Evolutionary conservation across 139 green algal genomes (phyloP), one percentile per base, ranked within the genome.

Genomic region (Picochlorum costavermella): DNA sequence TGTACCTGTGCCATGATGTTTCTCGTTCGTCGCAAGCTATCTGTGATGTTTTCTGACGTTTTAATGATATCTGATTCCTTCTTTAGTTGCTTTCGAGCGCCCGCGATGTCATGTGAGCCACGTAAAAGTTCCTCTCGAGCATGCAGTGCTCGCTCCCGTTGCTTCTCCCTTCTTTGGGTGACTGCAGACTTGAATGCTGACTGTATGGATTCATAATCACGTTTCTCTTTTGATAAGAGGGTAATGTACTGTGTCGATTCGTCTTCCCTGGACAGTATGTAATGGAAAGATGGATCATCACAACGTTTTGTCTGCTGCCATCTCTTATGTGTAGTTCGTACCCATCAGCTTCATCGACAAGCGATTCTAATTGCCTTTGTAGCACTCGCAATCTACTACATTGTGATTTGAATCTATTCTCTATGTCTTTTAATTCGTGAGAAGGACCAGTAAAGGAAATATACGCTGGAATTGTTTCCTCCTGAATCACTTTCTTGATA

Each of bases 311-410:
- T 23, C 20, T 23, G 20, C 20, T 23, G 20, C 20, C 20, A 23
- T 23, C 20, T 23, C 20, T 23, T 0, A 23, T 23, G 20, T 23
- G 20, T 23, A 23, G 20, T 23, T 23, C 77, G 67, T 68, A 90
- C 86, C 78, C 85, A 58, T 94, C 87, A 60, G 88, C 77, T 63
- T 94, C 87, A 45, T 94, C 84, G 8, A 79, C 75, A 6, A 88
- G 58, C 13, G 83, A 61, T 50, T 90, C 75, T 6, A 94, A 58
- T 46, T 92, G 79, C 2, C 75, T 57, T 2, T 82, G 76, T 5
- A 76, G 26, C 2, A 56, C 66, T 2, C 83, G 46, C 17, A 55
- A 28, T 20, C n/a, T 20, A 11, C 46, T 55, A 28, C 17, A 55
- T 20, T 55, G 17, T 26, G 46, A 55, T 55, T 55, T 20, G 12